Base-by-base conservation (phyloP, 2,329 filamentous ascomycete genomes). In the Emergomyces pasteurianus region DNA sequence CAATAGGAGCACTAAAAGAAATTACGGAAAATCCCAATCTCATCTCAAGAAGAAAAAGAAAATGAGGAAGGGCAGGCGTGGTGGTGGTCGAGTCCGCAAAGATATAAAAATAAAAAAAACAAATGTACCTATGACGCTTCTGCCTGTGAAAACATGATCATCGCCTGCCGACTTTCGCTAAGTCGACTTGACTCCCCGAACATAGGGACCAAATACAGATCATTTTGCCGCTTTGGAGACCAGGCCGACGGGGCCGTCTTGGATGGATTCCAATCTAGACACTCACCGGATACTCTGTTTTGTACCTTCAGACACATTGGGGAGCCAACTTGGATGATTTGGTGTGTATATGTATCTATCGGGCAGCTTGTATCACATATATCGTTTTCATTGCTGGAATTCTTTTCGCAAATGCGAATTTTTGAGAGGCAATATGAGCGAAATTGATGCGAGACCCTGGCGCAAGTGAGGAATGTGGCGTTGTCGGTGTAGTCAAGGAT, bases 401-500 rank as follows among this genome's bases (percentile, higher is more conserved):
- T 38, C 52, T 38, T 55, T 38, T 31, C 26, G 28, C 21, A 46
- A 8, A 58, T 21, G 43, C 57, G 57, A 21, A 49, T 31, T 36
- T 49, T 36, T 40, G 31, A 43, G 16, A 36, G 57, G 34, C 57
- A 58, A 28, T 50, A 58, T 23, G 43, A 8, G 18, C 57, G 57
- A 12, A 58, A 58, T 6, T 40, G 43, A 42, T 26, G n/a, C 6
- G 57, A 58, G 18, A 58, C 47, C n/a, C 16, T 52, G 4, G 57
- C 40, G 21, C 57, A 58, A 12, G 57, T 40, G 28, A 28, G 43
- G 26, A 49, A 58, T 14, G 42, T 50, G 26, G 31, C 43, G 28
- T 40, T 49, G 28, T 58, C 57, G n/a, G 47, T 58, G n/a, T 34
- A 50, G 47, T 58, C 43, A 21, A 58, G 43, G 26, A 58, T 58